phyloP scores from a whole-genome alignment of 441 rosid species.

The Brassica balearica region DNA sequence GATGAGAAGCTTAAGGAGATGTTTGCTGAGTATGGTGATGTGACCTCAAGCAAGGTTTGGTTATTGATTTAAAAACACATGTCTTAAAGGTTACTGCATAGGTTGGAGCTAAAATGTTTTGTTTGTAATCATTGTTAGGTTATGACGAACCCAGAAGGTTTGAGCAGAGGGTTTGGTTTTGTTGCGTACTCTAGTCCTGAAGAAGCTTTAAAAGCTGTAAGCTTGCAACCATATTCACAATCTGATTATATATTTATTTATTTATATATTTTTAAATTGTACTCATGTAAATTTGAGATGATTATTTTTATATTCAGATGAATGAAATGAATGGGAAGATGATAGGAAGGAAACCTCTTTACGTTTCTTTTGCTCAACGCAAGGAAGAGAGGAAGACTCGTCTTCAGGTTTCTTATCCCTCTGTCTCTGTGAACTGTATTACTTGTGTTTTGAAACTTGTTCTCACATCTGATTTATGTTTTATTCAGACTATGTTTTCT shows the following conservation, averaged over 20 bases:
- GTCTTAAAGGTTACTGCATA: too few relatives aligned
- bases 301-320: constrained; percentile 44
- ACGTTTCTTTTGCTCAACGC: constrained; percentile 79
- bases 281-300: too few relatives aligned
- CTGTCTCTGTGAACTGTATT: not conserved
- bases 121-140: constrained; percentile 47
- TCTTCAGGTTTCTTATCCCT: constrained; percentile 56
- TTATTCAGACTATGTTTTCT: constrained; percentile 58
- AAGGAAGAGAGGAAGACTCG: constrained; percentile 73
- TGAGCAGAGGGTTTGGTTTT: constrained; percentile 79
- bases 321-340: constrained; percentile 75
- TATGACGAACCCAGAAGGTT: constrained; percentile 60
- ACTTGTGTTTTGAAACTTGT: not conserved
- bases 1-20: constrained; percentile 71
- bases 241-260: not conserved
- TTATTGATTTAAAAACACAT: not conserved
- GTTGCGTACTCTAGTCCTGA: constrained; percentile 75
- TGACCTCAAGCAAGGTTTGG: constrained; percentile 76
- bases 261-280: too few relatives aligned
- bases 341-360: constrained; percentile 76
- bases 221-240: constrained; percentile 9
- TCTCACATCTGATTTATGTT: not conserved
- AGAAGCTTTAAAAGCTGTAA: constrained; percentile 79
- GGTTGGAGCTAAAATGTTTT: not conserved
- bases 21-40: constrained; percentile 67